Percentiles rank a stretch among this genome's conserved stretches.
These are phyloP conservation scores for Podospora conica DNA, from an alignment of 495 filamentous ascomycete species.

Conservation along the genomic window DNA sequence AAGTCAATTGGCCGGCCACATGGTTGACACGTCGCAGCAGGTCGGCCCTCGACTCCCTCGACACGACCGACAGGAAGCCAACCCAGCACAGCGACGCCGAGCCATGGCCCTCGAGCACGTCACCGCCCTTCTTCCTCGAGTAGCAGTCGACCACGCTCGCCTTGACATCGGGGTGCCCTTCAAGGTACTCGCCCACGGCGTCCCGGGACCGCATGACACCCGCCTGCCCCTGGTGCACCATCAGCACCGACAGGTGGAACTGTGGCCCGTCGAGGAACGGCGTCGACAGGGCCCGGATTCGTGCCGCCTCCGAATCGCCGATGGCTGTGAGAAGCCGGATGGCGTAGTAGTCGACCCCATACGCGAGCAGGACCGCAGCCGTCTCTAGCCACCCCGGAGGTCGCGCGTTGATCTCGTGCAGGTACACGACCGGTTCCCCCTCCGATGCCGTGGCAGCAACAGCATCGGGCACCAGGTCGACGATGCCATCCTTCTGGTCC, in stretches of 20 bases:
- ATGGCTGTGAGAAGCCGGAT: slow-evolving; percentile 26
- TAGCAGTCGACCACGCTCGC: slow-evolving; percentile 17
- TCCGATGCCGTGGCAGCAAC: not conserved
- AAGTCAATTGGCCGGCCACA: not conserved
- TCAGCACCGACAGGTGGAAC: slow-evolving; percentile 14
- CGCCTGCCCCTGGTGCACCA: slow-evolving; percentile 13
- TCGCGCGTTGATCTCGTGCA: slow-evolving; percentile 33
- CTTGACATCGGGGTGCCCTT: slow-evolving; percentile 11
- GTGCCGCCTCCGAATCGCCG: slow-evolving; percentile 9
- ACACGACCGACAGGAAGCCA: slow-evolving; percentile 6
- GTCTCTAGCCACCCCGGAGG: slow-evolving; percentile 25
- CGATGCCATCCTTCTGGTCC: slow-evolving; percentile 6
- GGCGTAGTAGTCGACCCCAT: slow-evolving; percentile 35
- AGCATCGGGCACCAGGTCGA: slow-evolving; percentile 8
- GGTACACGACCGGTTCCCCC: slow-evolving; percentile 16
- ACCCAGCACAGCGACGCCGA: slow-evolving; percentile 19
- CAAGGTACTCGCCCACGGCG: slow-evolving; percentile 18
- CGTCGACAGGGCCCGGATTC: slow-evolving; percentile 20
- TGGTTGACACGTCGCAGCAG: not conserved
- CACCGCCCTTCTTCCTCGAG: slow-evolving; percentile 17
- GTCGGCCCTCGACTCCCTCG: not conserved
- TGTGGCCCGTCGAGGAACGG: slow-evolving; percentile 23
- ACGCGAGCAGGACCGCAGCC: slow-evolving; percentile 18
- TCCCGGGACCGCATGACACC: slow-evolving; percentile 18
- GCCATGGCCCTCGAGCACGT: slow-evolving; percentile 19